Base-by-base conservation (phyloP, 2,329 filamentous ascomycete species). In the Lanzia echinophila region DNA sequence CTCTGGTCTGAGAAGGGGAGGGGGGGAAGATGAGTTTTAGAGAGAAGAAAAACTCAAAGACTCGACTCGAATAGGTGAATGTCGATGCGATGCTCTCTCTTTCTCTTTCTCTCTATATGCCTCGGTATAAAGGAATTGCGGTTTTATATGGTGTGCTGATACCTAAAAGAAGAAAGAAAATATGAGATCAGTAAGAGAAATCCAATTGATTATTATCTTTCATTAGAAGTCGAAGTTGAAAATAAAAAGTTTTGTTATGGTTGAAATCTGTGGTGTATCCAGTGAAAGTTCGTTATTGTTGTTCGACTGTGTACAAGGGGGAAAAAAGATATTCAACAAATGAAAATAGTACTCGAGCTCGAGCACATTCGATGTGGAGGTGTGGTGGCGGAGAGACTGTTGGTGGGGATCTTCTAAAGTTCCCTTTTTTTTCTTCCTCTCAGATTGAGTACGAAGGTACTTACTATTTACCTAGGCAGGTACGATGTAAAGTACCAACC, bases 331-430 rank as follows among this genome's bases (percentile, higher is more conserved):
- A 31, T 11, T 48, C 44, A 39, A 53, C 42, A 33, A 47, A 41
- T 47, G 22, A 24, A 28, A 28, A 8, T 28, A 28, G 24, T 28
- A 28, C 24, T 28, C 24, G 24, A 28, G 24, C 24, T 28, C 8
- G 24, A 28, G 24, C 24, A 28, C 24, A 28, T 28, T 28, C n/a
- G n/a, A 20, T 15, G 32, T 48, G 46, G 31, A 48, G 33, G 32
- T 48, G 50, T 28, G 39, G 50, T 53, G 50, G 50, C 50, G 50
- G 44, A 53, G 50, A 47, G 15, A 31, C 44, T 53, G 50, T 44
- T 41, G 38, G 10, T 41, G 38, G 15, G 38, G 12, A 39, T 15
- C 15, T 13, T 28, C 24, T 28, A n/a, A n/a, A n/a, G n/a, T n/a
- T n/a, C n/a, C n/a, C n/a, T n/a, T n/a, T n/a, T n/a, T n/a, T n/a